These are phyloP conservation scores for Bremia lactucae DNA, from an alignment of 352 stramenopile genomes.

Conservation along the genomic window DNA sequence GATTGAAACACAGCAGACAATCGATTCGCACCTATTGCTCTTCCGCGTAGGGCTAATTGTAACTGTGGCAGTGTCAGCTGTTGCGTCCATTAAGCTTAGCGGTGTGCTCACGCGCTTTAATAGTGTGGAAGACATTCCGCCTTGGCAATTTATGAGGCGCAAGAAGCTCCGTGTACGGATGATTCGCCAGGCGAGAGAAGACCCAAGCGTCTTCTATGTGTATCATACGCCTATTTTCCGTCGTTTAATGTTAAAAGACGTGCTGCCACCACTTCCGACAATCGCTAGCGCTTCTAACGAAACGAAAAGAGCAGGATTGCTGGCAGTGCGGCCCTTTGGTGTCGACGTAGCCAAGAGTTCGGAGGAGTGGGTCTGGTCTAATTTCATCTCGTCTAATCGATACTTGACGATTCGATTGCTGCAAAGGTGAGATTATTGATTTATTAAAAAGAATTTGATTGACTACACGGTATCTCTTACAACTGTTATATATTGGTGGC, in stretches of 20 bases:
- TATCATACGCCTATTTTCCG: slow-evolving; percentile 70
- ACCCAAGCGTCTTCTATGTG: slow-evolving; percentile 73
- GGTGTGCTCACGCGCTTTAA: slow-evolving; percentile 42
- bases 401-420: slow-evolving; percentile 52
- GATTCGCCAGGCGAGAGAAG: slow-evolving; percentile 44
- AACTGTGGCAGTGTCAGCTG: slow-evolving; percentile 31
- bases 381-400: slow-evolving; percentile 52
- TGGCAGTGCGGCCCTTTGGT: slow-evolving; percentile 60
- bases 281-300: slow-evolving; percentile 1
- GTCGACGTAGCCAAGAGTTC: slow-evolving; percentile 63
- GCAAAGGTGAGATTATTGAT: slow-evolving; percentile 28
- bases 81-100: slow-evolving; percentile 37
- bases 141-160: slow-evolving; percentile 47
- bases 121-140: slow-evolving; percentile 47
- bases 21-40: slow-evolving; percentile 60
- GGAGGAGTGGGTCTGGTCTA: slow-evolving; percentile 54
- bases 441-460: neutral
- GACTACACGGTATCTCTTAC: neutral
- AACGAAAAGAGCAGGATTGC: slow-evolving; percentile 20
- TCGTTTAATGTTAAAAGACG: slow-evolving; percentile 47
- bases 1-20: slow-evolving; percentile 28
- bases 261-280: slow-evolving; percentile 21
- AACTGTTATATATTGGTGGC: neutral
- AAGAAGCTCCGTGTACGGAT: slow-evolving; percentile 70
- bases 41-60: slow-evolving; percentile 49